phyloP scores from a whole-genome alignment of 1,284 basidiomycete genomes.

The Prillingera fragicola region DNA sequence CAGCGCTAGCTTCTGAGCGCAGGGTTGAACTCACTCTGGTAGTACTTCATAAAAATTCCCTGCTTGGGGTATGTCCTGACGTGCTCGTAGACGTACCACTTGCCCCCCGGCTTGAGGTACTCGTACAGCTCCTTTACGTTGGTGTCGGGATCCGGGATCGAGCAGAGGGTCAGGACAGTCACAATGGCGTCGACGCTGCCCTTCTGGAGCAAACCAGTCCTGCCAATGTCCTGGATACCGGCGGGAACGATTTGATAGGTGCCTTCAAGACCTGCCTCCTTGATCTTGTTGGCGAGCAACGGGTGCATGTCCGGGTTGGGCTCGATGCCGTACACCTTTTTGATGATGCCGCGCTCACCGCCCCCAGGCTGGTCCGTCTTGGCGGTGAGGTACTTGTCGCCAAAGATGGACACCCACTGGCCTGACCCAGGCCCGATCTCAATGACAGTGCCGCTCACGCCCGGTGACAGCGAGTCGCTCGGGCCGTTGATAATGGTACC shows the following conservation, averaged over 20 bases:
- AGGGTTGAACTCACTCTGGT: not conserved
- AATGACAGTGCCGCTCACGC: slow-evolving; percentile 12
- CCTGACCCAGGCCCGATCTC: slow-evolving; percentile 17
- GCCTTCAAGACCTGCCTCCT: slow-evolving; percentile 9
- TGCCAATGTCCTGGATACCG: slow-evolving; percentile 14
- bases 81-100: slow-evolving; percentile 20
- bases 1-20: too few species aligned
- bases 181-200: slow-evolving; percentile 15
- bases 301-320: slow-evolving; percentile 16
- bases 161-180: slow-evolving; percentile 16
- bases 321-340: slow-evolving; percentile 17
- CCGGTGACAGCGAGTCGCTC: not conserved
- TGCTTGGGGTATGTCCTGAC: slow-evolving; percentile 6
- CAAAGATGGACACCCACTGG: slow-evolving; percentile 16
- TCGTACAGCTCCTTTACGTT: slow-evolving; percentile 17
- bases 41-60: not conserved
- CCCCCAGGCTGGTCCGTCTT: too few species aligned
- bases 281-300: slow-evolving; percentile 1
- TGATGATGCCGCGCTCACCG: slow-evolving; percentile 5
- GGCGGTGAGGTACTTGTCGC: slow-evolving; percentile 8
- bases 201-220: slow-evolving; percentile 4
- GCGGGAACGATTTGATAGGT: slow-evolving; percentile 15
- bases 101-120: slow-evolving; percentile 18
- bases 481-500: slow-evolving; percentile 4
- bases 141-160: slow-evolving; percentile 14